Base-by-base conservation (phyloP, 2,329 filamentous ascomycete species). In the Chaetomium globosum region DNA sequence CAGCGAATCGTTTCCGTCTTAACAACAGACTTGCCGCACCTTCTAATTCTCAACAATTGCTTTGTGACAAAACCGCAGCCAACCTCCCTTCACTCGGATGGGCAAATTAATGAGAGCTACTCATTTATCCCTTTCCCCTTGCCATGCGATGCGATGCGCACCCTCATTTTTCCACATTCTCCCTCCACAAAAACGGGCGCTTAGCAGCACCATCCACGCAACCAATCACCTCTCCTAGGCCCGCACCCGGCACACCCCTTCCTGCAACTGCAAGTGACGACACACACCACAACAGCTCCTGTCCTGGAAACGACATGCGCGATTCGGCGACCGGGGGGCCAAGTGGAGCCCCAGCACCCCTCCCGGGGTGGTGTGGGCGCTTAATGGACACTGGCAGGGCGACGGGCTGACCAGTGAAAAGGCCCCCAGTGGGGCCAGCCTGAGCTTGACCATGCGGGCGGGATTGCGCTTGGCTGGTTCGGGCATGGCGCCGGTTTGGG, bases 371-470 rank as follows among this genome's bases (percentile, higher is more conserved):
- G 21, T 53, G 23, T 59, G 61, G 62, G 65, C 65, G 65, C 65
- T 67, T 65, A 65, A 51, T 9, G 8, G 31, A 1, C 31, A 31
- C 31, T 31, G 31, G 31, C 61, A 59, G 33, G 39, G 23, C 39
- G 33, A 49, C 16, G 28, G 13, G 1, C 30, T 26, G 13, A 28
- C 65, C 65, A 66, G 6, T 66, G 31, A 64, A 39, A 21, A 6
- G 0, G 16, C n/a, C 7, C 43, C 19, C 1, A 26, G 53, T 64
- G 65, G 61, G 53, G 31, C 59, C 33, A 39, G 26, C 49, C 48
- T 19, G 58, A 57, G 59, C 61, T 57, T 58, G 59, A 65, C 67
- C 67, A 68, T 69, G 65, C 63, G 59, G 65, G 59, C 63, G 65
- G 65, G 65, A 67, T 63, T 33, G 59, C 39, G 52, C 59, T 65